phyloP scores from a whole-genome alignment of 1,139 yeast genomes.

The Citeromyces siamensis region DNA sequence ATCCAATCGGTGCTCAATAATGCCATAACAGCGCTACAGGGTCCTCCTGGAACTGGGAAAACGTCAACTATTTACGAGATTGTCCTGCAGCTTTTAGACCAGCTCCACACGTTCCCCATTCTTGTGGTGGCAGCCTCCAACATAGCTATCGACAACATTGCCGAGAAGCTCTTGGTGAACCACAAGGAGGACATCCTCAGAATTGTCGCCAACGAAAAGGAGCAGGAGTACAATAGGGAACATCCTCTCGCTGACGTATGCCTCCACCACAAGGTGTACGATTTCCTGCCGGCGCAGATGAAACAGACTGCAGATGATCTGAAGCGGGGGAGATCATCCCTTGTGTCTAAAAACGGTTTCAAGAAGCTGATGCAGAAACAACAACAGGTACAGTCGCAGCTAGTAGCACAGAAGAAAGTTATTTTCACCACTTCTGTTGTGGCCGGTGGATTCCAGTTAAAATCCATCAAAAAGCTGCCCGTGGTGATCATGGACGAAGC shows the following conservation, averaged over 20 bases:
- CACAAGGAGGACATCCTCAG: slow-evolving; percentile 74
- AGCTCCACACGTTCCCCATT: slow-evolving; percentile 44
- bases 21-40: slow-evolving; percentile 50
- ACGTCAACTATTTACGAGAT: slow-evolving; percentile 84
- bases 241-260: slow-evolving; percentile 51
- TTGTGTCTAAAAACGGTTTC: slow-evolving; percentile 53
- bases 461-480: slow-evolving; percentile 42
- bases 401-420: slow-evolving; percentile 51
- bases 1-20: slow-evolving; percentile 36
- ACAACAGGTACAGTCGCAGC: slow-evolving; percentile 43
- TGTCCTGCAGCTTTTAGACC: slow-evolving; percentile 45
- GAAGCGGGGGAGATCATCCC: slow-evolving; percentile 54
- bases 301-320: slow-evolving; percentile 56
- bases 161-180: slow-evolving; percentile 62
- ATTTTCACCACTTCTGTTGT: slow-evolving; percentile 83
- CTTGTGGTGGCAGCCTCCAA: slow-evolving; percentile 94
- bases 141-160: slow-evolving; percentile 85
- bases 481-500: slow-evolving; percentile 91
- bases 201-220: slow-evolving; percentile 47
- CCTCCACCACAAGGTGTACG: slow-evolving; percentile 47
- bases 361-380: slow-evolving; percentile 64
- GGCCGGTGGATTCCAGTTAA: slow-evolving; percentile 55
- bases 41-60: slow-evolving; percentile 76
- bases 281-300: slow-evolving; percentile 55
- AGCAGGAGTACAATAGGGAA: slow-evolving; percentile 32